A percentile compares a stretch with the other conserved stretches of the same genome.
These are phyloP conservation scores for California macrophylla DNA, from an alignment of 441 rosid species.

Conservation along the genomic window DNA sequence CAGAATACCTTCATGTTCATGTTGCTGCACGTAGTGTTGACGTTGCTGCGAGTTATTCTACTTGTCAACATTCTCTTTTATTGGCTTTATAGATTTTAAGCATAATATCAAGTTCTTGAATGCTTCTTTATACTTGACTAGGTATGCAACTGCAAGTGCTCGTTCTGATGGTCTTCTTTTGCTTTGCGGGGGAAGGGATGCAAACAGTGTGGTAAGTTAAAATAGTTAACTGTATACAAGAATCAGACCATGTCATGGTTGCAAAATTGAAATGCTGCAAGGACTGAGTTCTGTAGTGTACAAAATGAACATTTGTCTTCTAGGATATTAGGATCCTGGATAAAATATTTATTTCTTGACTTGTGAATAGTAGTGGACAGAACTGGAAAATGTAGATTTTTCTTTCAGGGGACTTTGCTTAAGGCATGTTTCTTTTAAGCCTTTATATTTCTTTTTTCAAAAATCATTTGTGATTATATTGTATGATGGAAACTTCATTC, in stretches of 20 bases:
- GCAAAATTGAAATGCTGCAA: not conserved
- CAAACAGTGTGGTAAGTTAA: conserved; percentile 80
- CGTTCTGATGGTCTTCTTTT: conserved; percentile 97
- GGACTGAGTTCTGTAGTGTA: not conserved
- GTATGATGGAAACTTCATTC: not conserved
- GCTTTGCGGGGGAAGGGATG: conserved; percentile 98
- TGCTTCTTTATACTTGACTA: conserved; percentile 28
- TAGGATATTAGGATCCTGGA: not conserved
- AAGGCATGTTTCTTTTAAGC: not conserved
- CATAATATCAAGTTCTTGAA: conserved; percentile 11
- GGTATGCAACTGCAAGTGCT: conserved; percentile 99
- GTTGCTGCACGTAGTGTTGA: conserved; percentile 1
- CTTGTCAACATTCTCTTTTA: conserved; percentile 1
- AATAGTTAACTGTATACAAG: not conserved
- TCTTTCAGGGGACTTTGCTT: not conserved
- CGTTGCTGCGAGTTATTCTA: not conserved
- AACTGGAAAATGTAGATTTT: not conserved
- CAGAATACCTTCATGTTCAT: not conserved
- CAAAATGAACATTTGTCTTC: not conserved
- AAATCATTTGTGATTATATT: not conserved
- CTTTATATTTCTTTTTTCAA: not conserved
- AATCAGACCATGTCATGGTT: not conserved
- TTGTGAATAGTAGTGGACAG: not conserved
- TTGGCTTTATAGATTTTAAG: not conserved
- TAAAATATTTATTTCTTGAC: not conserved